A percentile compares a stretch with the other conserved stretches of the same genome.
phyloP scores from a whole-genome alignment of 352 stramenopile genomes.

The Pythium myriotylum region DNA sequence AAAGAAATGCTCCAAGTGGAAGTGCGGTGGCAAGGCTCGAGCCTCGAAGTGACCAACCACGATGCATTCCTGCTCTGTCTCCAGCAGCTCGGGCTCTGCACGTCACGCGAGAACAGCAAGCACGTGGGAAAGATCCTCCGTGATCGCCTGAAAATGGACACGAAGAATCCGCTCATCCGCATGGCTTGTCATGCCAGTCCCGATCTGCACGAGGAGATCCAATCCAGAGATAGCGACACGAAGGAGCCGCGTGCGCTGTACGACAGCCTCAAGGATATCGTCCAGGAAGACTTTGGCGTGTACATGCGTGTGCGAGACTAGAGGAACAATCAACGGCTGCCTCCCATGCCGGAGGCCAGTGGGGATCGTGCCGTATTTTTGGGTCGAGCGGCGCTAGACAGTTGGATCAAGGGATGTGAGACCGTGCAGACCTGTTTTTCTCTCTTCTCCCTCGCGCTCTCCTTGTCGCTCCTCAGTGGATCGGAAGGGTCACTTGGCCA shows the following conservation, averaged over 20 bases:
- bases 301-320: conserved; percentile 33
- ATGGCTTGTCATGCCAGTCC: conserved; percentile 22
- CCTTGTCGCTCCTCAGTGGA: neutral
- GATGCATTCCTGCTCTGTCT: conserved; percentile 68
- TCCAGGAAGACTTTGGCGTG: conserved; percentile 58
- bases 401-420: neutral
- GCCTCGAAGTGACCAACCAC: conserved; percentile 52
- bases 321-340: neutral
- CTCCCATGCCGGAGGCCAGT: too few species aligned
- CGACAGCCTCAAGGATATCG: conserved; percentile 48
- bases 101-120: conserved; percentile 46
- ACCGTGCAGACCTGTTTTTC: neutral
- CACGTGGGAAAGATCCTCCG: conserved; percentile 65
- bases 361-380: conserved; percentile 4
- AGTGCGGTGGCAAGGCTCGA: conserved; percentile 52
- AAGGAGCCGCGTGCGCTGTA: conserved; percentile 26
- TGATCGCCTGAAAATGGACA: conserved; percentile 54
- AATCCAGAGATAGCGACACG: neutral
- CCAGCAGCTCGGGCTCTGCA: conserved; percentile 62
- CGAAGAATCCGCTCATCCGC: conserved; percentile 44
- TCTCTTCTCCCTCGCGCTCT: neutral
- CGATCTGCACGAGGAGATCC: conserved; percentile 21
- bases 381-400: neutral
- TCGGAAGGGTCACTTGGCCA: neutral
- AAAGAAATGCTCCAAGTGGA: conserved; percentile 56